phyloP scores from a whole-genome alignment of 179 eudicot genomes.

The Pouteria campechiana region DNA sequence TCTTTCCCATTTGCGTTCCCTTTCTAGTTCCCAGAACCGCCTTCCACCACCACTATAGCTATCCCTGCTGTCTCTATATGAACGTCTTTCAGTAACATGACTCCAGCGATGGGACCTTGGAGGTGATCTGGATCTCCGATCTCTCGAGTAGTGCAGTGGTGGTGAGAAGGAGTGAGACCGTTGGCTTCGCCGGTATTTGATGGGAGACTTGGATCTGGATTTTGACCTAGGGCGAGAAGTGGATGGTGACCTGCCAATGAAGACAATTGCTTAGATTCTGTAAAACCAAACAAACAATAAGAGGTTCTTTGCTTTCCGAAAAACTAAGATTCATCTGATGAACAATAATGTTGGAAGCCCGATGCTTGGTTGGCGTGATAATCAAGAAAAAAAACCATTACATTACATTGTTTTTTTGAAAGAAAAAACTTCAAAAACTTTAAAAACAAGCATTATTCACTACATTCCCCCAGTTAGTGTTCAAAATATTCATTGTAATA shows the following conservation, averaged over 20 bases:
- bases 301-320: too few relatives aligned
- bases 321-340: too few relatives aligned
- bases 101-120: constrained; percentile 56
- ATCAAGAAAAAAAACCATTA: too few relatives aligned
- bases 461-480: too few relatives aligned
- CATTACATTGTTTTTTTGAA: too few relatives aligned
- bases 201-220: constrained; percentile 56
- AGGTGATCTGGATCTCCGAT: constrained; percentile 64
- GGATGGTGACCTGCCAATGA: constrained; percentile 84
- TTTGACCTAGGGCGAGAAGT: constrained; percentile 36
- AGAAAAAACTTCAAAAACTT: too few relatives aligned
- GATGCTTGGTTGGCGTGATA: too few relatives aligned
- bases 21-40: constrained; percentile 41
- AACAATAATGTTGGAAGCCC: too few relatives aligned
- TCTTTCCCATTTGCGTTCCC: constrained; percentile 43
- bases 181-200: constrained; percentile 33
- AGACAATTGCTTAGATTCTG: too few relatives aligned
- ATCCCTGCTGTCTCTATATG: constrained; percentile 49
- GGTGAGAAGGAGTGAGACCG: constrained; percentile 88
- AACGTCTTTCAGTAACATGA: constrained; percentile 54
- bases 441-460: too few relatives aligned
- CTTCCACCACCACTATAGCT: constrained; percentile 43
- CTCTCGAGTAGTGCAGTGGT: constrained; percentile 31
- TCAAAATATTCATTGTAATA: too few relatives aligned
- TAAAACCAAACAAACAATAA: too few relatives aligned